Evolutionary conservation across 441 rosid genomes (phyloP), one percentile per base, ranked within the genome.

Genomic region (Arabidopsis lyrata): DNA sequence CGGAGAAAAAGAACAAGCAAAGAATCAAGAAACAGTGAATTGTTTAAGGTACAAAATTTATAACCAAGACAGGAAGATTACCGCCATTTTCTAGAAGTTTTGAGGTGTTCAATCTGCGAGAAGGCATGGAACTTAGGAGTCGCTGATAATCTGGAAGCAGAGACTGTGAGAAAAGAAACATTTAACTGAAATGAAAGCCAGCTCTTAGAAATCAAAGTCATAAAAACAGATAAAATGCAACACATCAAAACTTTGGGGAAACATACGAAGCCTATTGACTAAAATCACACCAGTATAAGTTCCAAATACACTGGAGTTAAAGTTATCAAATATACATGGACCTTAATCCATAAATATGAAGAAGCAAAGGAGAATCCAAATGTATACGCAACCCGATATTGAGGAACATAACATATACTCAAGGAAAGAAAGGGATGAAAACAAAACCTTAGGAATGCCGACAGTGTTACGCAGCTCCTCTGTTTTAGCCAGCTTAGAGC

Each of bases 91-190:
- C 99, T 66, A 93, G 74, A 73, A 96, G 97, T 81, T 96, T 96
- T 55, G 98, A 82, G 67, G 97, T 82, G 82, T 96, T 96, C 90
- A 96, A 80, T 86, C 99, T 96, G 80, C 99, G 99, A 76, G 98
- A 86, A 72, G 99, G 98, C 89, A 80, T 84, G 78, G 99, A 96
- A 83, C 99, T 96, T 83, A 96, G 85, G 63, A 96, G 93, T 70
- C 99, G 91, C 88, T 96, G 99, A 83, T 96, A 96, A 91, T 96
- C 99, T 85, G 96, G 98, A 90, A 96, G 99, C 84, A 96, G 87
- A 80, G 98, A 88, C 99, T 96, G 96, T 69, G 87, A 76, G 72
- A 80, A 81, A 81, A 80, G 71, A 85, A 79, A 83, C 73, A 57
- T 66, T 81, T 64, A 79, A 76, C 82, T 60, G 77, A 81, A 74